Percentiles rank a stretch among this genome's conserved stretches.
Evolutionary conservation across 2,329 filamentous ascomycete species (phyloP).

Genomic region (Paracorniculantispora psalliotae): DNA sequence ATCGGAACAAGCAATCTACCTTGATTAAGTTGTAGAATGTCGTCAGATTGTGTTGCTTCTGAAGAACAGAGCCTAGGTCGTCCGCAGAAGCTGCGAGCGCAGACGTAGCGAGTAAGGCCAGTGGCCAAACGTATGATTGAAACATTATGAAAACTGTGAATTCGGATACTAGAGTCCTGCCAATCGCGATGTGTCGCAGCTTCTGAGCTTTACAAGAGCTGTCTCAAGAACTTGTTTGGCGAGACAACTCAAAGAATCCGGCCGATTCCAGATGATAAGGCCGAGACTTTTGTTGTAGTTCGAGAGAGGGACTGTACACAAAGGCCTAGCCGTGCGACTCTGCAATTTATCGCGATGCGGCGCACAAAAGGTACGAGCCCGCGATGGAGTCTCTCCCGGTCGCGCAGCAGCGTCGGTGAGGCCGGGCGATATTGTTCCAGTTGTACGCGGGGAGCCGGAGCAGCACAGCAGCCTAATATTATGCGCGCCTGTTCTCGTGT

Average conservation of each 20-base stretch:
- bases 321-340: neutral
- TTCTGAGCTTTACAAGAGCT: neutral
- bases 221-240: neutral
- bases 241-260: too few relatives aligned
- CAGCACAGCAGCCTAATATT: neutral
- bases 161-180: neutral
- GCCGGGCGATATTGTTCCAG: neutral
- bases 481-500: too few relatives aligned
- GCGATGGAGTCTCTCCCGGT: neutral
- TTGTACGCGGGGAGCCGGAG: neutral
- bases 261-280: too few relatives aligned
- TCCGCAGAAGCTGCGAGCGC: slow-evolving; percentile 19
- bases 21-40: slow-evolving; percentile 41
- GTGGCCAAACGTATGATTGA: neutral
- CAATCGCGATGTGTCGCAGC: neutral
- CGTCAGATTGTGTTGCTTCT: slow-evolving; percentile 35
- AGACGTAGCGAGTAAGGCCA: slow-evolving; percentile 14
- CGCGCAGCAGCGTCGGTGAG: neutral
- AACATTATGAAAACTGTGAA: neutral
- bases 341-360: neutral
- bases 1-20: slow-evolving; percentile 22
- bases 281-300: too few relatives aligned
- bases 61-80: slow-evolving; percentile 37
- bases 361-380: neutral
- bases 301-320: neutral